Base-by-base conservation (phyloP, 1,284 basidiomycete genomes). In the Ustilago bromivora region DNA sequence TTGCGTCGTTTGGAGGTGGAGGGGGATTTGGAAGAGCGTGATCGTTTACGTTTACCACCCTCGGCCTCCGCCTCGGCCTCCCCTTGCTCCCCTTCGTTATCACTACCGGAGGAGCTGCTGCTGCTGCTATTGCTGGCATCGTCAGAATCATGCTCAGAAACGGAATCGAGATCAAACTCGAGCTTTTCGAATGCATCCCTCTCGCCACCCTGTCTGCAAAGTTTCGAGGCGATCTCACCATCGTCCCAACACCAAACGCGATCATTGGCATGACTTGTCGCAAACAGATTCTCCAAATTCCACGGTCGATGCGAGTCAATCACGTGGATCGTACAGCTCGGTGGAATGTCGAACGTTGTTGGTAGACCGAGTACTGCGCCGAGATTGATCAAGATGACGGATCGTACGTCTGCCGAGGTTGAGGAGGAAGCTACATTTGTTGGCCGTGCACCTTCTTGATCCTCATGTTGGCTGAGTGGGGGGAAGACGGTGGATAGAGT, bases 261-360 rank as follows among this genome's bases (percentile, higher is more conserved):
- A 57, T 77, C 82, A 55, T 66, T 83, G 52, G 81, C 85, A 28
- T 87, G 69, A 32, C 87, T 87, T 1, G 89, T 89, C 8, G 91
- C 91, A 86, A 97, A 99, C 34, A 98, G 88, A 87, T 92, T 98
- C 52, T 92, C 90, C 82, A 99, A 88, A 87, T 96, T 95, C 87
- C 94, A 92, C 6, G 97, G 97, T 43, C 97, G 90, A 60, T 92
- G 91, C 9, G 95, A 94, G 87, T 99, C 97, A 86, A 99, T 93
- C 81, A 99, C 91, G 88, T 99, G 97, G 35, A 85, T 49, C 1
- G 71, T 78, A 38, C 80, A 81, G 95, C 90, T 19, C 90, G 91
- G 57, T 7, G 84, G 84, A 4, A 86, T 71, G 41, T 78, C 74
- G 53, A 84, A 68, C 12, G 76, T 73, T 2, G 85, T 81, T 1